These are phyloP conservation scores for Setaria italica DNA, from an alignment of 202 grass and related monocot genomes.

Conservation along the genomic window DNA sequence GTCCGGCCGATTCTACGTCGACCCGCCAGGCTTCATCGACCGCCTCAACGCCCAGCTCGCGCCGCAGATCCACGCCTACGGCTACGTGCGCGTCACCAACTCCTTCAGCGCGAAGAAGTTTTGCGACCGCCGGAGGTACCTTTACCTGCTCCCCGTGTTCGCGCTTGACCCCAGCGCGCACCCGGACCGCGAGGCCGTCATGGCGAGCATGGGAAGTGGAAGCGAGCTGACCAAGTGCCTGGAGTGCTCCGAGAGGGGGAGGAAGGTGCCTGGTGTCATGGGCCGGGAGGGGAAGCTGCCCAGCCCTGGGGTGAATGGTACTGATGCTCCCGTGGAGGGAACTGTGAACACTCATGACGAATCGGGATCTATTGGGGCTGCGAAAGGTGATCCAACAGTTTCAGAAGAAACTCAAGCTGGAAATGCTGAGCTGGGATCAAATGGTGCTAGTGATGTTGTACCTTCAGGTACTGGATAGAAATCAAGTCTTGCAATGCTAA, in stretches of 20 bases:
- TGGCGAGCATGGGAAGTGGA: slow-evolving; percentile 77
- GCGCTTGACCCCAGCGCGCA: slow-evolving; percentile 80
- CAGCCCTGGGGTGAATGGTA: slow-evolving; percentile 25
- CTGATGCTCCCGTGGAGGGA: slow-evolving; percentile 34
- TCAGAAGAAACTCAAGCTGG: slow-evolving; percentile 5
- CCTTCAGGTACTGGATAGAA: background rate
- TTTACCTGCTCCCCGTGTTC: slow-evolving; percentile 89
- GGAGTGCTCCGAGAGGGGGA: slow-evolving; percentile 91
- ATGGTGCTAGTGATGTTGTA: slow-evolving; percentile 1
- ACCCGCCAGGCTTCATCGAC: slow-evolving; percentile 70
- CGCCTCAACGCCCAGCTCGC: slow-evolving; percentile 76
- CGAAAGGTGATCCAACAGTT: slow-evolving; percentile 12
- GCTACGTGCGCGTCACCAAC: slow-evolving; percentile 84
- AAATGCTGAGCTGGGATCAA: slow-evolving; percentile 34
- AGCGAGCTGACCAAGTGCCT: slow-evolving; percentile 75
- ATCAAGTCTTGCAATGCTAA: slow-evolving; percentile 12
- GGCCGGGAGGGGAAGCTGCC: slow-evolving; percentile 51
- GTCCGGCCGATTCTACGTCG: slow-evolving; percentile 87
- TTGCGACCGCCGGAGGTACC: slow-evolving; percentile 85
- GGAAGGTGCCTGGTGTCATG: slow-evolving; percentile 78
- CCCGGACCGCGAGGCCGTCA: slow-evolving; percentile 82
- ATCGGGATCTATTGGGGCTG: slow-evolving; percentile 21
- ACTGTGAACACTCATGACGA: slow-evolving; percentile 3
- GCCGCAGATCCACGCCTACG: slow-evolving; percentile 80
- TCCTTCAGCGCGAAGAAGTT: slow-evolving; percentile 96